Evolutionary conservation across 2,329 filamentous ascomycete species (phyloP).

Genomic region (Pseudogymnoascus sp.): DNA sequence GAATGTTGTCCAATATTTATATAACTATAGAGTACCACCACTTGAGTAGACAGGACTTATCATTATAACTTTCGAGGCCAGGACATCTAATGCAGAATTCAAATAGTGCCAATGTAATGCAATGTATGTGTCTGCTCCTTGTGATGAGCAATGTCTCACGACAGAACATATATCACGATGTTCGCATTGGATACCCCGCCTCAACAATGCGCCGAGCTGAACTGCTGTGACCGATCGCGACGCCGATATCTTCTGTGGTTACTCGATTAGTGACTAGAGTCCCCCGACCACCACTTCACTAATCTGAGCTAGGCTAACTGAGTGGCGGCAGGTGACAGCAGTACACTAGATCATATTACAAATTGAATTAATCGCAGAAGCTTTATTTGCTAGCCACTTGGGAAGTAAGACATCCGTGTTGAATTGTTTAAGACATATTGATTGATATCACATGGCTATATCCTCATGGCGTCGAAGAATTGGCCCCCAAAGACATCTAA

Average conservation of each 20-base stretch:
- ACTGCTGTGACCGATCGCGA: neutral
- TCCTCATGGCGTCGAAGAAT: neutral
- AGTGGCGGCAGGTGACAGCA: neutral
- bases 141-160: neutral
- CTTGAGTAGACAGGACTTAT: neutral
- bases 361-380: neutral
- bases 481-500: no score
- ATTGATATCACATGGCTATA: neutral
- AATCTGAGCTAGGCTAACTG: no score
- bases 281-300: no score
- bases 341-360: neutral
- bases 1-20: neutral
- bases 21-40: neutral
- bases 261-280: no score
- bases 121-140: neutral
- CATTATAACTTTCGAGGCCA: neutral
- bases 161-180: neutral
- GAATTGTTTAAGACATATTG: neutral
- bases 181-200: neutral
- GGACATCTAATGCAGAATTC: neutral
- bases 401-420: neutral
- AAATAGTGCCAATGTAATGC: neutral
- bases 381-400: neutral
- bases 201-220: neutral
- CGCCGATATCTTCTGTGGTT: no score